A percentile compares a stretch with the other conserved stretches of the same genome.
Conservation (phyloP, 2,329 filamentous ascomycete species). For the Golovinomyces cichoracearum region DNA sequence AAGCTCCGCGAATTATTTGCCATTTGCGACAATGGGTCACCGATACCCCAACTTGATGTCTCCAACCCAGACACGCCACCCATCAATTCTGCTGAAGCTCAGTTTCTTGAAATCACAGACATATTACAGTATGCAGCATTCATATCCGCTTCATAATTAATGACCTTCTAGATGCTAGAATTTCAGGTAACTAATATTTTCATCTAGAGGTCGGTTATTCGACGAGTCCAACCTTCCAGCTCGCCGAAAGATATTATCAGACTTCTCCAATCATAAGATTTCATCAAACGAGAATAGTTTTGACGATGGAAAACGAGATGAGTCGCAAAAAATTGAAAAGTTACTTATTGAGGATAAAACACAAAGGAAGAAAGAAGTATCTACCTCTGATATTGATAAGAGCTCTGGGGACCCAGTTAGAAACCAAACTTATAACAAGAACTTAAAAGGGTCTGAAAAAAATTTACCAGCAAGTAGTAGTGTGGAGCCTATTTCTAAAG, state of each 20-base stretch:
- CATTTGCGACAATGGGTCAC: slow-evolving; percentile 41
- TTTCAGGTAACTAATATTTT: not conserved
- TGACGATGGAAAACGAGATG: too few relatives aligned
- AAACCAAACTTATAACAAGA: too few relatives aligned
- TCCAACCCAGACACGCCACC: slow-evolving; percentile 30
- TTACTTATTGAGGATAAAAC: too few relatives aligned
- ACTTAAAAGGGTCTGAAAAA: slow-evolving; percentile 14
- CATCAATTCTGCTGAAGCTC: slow-evolving; percentile 24
- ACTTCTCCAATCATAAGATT: slow-evolving; percentile 18
- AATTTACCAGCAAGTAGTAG: slow-evolving; percentile 9
- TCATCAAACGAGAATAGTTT: too few relatives aligned
- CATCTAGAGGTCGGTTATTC: slow-evolving; percentile 21
- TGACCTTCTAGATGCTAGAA: not conserved
- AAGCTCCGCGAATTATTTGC: slow-evolving; percentile 74
- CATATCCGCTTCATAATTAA: slow-evolving; percentile 6
- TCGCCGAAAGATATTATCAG: slow-evolving; percentile 21
- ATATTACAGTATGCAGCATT: slow-evolving; percentile 29
- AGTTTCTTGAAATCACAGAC: slow-evolving; percentile 30
- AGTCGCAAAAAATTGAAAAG: too few relatives aligned
- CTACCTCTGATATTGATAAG: too few relatives aligned
- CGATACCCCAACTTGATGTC: slow-evolving; percentile 30
- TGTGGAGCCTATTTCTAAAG: too few relatives aligned
- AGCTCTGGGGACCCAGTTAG: too few relatives aligned
- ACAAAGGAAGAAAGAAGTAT: too few relatives aligned
- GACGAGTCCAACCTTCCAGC: slow-evolving; percentile 28